Evolutionary conservation across 345 rosid genomes (phyloP).

Genomic region (Arabis hirsuta): DNA sequence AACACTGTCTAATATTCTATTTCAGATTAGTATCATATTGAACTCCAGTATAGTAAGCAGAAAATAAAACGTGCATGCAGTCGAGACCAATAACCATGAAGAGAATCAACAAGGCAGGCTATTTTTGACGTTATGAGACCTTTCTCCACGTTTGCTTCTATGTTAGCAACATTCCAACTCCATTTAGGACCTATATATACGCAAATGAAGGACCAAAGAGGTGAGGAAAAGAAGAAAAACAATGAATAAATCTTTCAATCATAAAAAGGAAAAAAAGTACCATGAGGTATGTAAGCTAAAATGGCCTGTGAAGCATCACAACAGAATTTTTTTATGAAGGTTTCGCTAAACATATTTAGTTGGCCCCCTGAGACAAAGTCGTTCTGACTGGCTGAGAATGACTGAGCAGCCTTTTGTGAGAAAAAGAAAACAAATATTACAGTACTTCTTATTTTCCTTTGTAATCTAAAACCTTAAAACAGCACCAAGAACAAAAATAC

Average conservation of each 20-base stretch:
- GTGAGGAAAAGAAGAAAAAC: constrained; percentile 6
- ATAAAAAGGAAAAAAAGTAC: constrained; percentile 48
- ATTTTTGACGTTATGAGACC: constrained; percentile 63
- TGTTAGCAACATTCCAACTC: constrained; percentile 51
- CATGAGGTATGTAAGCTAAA: constrained; percentile 50
- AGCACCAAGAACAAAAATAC: constrained; percentile 44
- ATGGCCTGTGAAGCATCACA: constrained; percentile 54
- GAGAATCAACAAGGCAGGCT: constrained; percentile 67
- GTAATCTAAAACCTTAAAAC: constrained; percentile 4
- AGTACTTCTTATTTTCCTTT: neutral
- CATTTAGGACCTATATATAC: constrained; percentile 48
- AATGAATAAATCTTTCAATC: constrained; percentile 3
- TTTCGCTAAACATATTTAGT: constrained; percentile 50
- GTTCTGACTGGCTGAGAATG: constrained; percentile 51
- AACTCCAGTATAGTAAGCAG: neutral
- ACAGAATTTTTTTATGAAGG: constrained; percentile 53
- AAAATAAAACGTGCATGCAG: constrained; percentile 14
- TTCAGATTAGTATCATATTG: neutral
- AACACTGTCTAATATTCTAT: too few species aligned
- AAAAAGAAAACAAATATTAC: neutral
- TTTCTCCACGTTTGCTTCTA: constrained; percentile 43
- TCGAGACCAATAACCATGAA: constrained; percentile 73
- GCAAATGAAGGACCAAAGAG: constrained; percentile 10
- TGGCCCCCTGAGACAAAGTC: constrained; percentile 52
- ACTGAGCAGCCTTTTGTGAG: constrained; percentile 69